Conservation (phyloP, 2,329 filamentous ascomycete species). For the Aureobasidium mangrovei region DNA sequence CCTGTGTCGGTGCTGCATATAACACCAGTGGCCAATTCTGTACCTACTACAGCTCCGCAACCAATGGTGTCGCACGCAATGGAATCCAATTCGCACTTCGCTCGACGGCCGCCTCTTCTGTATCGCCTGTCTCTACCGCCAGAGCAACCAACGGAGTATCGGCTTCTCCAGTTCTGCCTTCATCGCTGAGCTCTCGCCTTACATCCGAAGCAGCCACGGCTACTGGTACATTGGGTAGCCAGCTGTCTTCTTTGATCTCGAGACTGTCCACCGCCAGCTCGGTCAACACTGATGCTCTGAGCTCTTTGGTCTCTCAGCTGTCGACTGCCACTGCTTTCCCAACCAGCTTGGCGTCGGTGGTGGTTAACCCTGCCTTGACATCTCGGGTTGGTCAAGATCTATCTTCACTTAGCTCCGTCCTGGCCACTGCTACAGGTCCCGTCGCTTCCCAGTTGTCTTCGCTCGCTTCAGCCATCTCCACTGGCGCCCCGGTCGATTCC, state of each 20-base stretch:
- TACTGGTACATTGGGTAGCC: not conserved
- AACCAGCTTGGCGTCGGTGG: not conserved
- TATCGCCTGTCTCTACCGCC: not conserved
- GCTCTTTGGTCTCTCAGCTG: slow-evolving; percentile 1
- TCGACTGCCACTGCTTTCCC: slow-evolving; percentile 1
- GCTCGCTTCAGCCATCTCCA: not conserved
- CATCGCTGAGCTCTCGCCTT: not conserved
- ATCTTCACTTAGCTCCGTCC: not conserved
- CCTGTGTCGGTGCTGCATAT: slow-evolving; percentile 2
- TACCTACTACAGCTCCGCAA: slow-evolving; percentile 7
- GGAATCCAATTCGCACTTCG: slow-evolving; percentile 6
- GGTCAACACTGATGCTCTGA: not conserved
- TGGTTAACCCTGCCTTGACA: not conserved
- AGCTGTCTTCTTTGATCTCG: slow-evolving; percentile 6
- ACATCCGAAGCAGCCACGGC: not conserved
- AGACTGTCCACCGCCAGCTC: not conserved
- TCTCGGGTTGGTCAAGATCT: not conserved
- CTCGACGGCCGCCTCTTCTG: not conserved
- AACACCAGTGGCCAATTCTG: not conserved
- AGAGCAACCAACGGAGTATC: not conserved
- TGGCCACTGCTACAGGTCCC: not conserved
- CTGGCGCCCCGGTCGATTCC: not conserved
- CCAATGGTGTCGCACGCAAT: not conserved
- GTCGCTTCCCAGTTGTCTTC: not conserved
- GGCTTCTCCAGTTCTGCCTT: not conserved